Conservation (phyloP, 169 alveolate species). For the Eimeria sp. region DNA sequence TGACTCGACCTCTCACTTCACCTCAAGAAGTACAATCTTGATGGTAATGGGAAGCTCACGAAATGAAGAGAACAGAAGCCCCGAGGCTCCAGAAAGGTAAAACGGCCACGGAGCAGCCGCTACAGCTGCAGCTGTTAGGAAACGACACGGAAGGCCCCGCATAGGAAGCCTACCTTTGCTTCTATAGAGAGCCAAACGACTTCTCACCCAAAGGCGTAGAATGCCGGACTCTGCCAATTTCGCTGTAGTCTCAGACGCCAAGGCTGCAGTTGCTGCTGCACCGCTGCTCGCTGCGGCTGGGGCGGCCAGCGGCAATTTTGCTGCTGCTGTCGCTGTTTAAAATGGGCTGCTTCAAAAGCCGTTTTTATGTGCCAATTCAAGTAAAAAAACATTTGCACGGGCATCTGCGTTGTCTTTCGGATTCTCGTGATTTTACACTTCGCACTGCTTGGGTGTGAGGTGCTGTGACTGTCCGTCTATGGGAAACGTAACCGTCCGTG, state of each 20-base stretch:
- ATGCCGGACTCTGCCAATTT: constrained; percentile 80
- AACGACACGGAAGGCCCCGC: constrained; percentile 73
- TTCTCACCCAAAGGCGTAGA: constrained; percentile 81
- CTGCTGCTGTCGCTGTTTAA: constrained; percentile 61
- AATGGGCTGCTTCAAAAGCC: constrained; percentile 26
- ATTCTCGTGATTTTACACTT: constrained; percentile 4
- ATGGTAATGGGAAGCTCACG: constrained; percentile 22
- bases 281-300: constrained; percentile 78
- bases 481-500: background rate
- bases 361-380: constrained; percentile 28
- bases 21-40: constrained; percentile 24
- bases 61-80: constrained; percentile 54
- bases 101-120: constrained; percentile 78
- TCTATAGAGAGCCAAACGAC: constrained; percentile 78
- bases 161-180: constrained; percentile 75
- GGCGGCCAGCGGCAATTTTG: constrained; percentile 73
- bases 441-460: constrained; percentile 54
- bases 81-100: constrained; percentile 63
- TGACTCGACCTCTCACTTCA: constrained; percentile 42
- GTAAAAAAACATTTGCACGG: constrained; percentile 24
- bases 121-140: constrained; percentile 76
- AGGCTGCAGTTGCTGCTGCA: constrained; percentile 80
- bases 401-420: constrained; percentile 64
- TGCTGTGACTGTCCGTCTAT: constrained; percentile 42
- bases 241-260: constrained; percentile 78